A percentile compares a stretch with the other conserved stretches of the same genome.
Evolutionary conservation across 352 stramenopile species (phyloP).

Genomic region (Globisporangium splendens): DNA sequence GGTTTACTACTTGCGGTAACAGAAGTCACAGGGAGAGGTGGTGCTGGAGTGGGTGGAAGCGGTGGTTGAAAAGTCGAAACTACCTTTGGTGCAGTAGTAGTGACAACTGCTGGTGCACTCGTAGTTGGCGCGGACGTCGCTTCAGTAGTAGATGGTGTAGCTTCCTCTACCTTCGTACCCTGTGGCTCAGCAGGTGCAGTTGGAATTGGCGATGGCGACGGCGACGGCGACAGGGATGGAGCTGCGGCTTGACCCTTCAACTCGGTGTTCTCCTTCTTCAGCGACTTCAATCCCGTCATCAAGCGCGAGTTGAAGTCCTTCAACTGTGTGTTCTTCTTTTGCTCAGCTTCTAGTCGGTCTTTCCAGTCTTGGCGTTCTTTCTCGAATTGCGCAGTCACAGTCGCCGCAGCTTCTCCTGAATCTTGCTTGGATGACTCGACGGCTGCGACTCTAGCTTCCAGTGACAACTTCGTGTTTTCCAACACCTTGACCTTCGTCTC

Average conservation of each 20-base stretch:
- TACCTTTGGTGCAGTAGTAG: slow-evolving; percentile 4
- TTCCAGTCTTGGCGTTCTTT: slow-evolving; percentile 61
- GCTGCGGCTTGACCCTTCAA: slow-evolving; percentile 48
- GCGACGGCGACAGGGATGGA: slow-evolving; percentile 4
- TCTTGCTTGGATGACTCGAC: slow-evolving; percentile 40
- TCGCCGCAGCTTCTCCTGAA: slow-evolving; percentile 23
- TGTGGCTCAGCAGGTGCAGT: not conserved
- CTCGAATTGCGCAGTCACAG: slow-evolving; percentile 27
- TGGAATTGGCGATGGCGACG: not conserved
- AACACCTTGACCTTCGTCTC: slow-evolving; percentile 39
- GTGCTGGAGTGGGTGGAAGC: slow-evolving; percentile 13
- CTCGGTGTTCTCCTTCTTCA: slow-evolving; percentile 78
- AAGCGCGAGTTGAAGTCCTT: slow-evolving; percentile 74
- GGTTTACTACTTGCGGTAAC: not conserved
- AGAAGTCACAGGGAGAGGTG: slow-evolving; percentile 3
- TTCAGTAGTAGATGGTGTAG: slow-evolving; percentile 1
- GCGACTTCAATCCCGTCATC: slow-evolving; percentile 58
- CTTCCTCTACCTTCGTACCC: slow-evolving; percentile 4
- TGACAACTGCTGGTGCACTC: slow-evolving; percentile 2
- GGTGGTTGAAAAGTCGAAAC: slow-evolving; percentile 2
- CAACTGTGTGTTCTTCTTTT: slow-evolving; percentile 59
- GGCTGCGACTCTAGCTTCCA: slow-evolving; percentile 42
- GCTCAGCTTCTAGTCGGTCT: slow-evolving; percentile 55
- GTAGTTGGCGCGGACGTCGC: not conserved
- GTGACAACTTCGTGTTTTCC: slow-evolving; percentile 33